Conservation (phyloP, 352 stramenopile genomes). For the Blastocystis sp. region DNA sequence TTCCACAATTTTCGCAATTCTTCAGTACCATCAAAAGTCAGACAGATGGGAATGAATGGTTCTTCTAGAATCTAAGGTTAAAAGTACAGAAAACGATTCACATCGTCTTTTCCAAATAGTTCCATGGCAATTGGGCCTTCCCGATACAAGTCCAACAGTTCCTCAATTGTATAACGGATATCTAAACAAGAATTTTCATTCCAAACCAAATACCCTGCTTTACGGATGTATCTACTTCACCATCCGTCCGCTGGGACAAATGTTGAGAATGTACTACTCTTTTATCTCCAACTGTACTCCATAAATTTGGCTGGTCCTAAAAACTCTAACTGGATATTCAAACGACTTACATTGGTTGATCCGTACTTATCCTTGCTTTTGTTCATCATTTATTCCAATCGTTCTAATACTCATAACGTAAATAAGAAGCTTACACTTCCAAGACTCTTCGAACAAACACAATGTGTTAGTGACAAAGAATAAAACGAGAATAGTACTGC, state of each 20-base stretch:
- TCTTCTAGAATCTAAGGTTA: constrained; percentile 12
- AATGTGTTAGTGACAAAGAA: neutral
- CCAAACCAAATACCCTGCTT: neutral
- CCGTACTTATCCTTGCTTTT: neutral
- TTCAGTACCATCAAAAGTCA: neutral
- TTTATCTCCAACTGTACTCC: constrained; percentile 32
- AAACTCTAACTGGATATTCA: neutral
- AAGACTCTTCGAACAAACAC: neutral
- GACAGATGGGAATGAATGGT: constrained; percentile 32
- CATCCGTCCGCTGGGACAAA: neutral
- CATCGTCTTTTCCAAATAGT: neutral
- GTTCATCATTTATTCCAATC: neutral
- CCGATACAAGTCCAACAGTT: constrained; percentile 6
- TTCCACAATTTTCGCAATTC: neutral
- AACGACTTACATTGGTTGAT: neutral
- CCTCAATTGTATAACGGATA: constrained; percentile 34
- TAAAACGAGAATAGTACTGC: neutral
- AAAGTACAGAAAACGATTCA: neutral
- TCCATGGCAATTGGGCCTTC: neutral
- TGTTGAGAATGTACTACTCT: neutral
- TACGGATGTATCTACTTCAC: neutral
- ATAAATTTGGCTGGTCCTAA: neutral
- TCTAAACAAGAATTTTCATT: neutral
- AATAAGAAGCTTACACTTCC: neutral
- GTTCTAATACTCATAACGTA: neutral